Evolutionary conservation across 805 yeast genomes (phyloP), one percentile per base, ranked within the genome.

Genomic region (Metschnikowia cubensis): DNA sequence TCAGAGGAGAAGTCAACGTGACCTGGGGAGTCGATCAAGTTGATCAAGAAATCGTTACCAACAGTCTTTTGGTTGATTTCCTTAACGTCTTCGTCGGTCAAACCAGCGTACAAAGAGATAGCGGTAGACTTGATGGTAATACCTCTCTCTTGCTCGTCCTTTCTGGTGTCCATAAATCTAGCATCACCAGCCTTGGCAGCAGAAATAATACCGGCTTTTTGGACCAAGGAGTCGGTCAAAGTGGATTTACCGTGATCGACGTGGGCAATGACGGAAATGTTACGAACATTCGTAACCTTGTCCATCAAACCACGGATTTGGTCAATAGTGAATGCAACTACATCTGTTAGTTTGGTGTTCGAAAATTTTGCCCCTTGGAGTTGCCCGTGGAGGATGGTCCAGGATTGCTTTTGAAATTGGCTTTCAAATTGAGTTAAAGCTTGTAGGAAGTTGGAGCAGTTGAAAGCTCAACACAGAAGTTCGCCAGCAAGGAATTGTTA

Each of bases 141-240:
- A 91, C 99, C 99, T 85, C 99, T 88, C 80, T 91, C 97, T 83
- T 92, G 98, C 82, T 94, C 98, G 79, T 94, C 98, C 83, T 91
- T 90, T 87, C 99, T 90, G 84, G 99, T 92, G 80, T 92, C 99
- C 69, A 88, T 94, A 86, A 92, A 94, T 82, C 99, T 91, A 69
- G 98, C 99, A 73, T 94, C 98, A 86, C 99, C 99, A 60, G 99
- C 99, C 82, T 89, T 89, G 70, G 97, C 97, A 70, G 99, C 97
- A 52, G 98, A 94, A 71, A 92, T 92, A 77, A 94, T 92, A 89
- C 99, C 99, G 65, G 99, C 99, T 71, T 86, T 87, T 83, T 92
- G 98, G 69, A 92, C 98, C 74, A 92, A 87, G 61, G 99, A 94
- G 80, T 92, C 99, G 78, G 99, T 92, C 78, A 92, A 85, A 68